Percentiles rank a stretch among this genome's conserved stretches.
Conservation (phyloP, 108 stramenopile genomes). For the Mediolabrus comicus region DNA sequence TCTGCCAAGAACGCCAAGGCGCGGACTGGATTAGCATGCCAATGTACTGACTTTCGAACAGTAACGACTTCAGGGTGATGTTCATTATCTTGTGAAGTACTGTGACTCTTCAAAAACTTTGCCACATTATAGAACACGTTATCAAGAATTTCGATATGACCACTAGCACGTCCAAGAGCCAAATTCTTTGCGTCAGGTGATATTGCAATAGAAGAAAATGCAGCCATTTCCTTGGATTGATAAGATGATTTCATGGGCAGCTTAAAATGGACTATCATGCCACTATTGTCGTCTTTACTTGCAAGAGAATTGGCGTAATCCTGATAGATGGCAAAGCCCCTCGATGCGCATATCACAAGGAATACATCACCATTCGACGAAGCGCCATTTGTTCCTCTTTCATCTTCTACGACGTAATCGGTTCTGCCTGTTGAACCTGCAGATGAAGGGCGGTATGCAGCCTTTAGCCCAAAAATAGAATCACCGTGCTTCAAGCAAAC, state of each 20-base stretch:
- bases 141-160: slow-evolving; percentile 59
- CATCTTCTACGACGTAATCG: background rate
- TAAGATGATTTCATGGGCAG: background rate
- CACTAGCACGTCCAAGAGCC: slow-evolving; percentile 43
- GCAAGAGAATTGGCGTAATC: slow-evolving; percentile 1
- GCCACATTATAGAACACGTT: slow-evolving; percentile 46
- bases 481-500: slow-evolving; percentile 26
- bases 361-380: slow-evolving; percentile 22
- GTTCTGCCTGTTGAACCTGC: background rate
- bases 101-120: slow-evolving; percentile 22
- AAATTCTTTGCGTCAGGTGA: slow-evolving; percentile 56
- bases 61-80: slow-evolving; percentile 52
- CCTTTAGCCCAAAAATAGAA: slow-evolving; percentile 30
- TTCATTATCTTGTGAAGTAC: background rate
- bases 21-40: slow-evolving; percentile 80
- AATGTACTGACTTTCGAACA: slow-evolving; percentile 60
- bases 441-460: slow-evolving; percentile 19
- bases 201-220: slow-evolving; percentile 21
- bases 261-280: slow-evolving; percentile 9
- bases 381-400: background rate
- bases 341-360: slow-evolving; percentile 24
- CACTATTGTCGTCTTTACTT: background rate
- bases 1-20: slow-evolving; percentile 46
- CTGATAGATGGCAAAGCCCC: slow-evolving; percentile 21
- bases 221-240: slow-evolving; percentile 1